These are phyloP conservation scores for Lactifluus pinguis DNA, from an alignment of 768 basidiomycete species.

Conservation along the genomic window DNA sequence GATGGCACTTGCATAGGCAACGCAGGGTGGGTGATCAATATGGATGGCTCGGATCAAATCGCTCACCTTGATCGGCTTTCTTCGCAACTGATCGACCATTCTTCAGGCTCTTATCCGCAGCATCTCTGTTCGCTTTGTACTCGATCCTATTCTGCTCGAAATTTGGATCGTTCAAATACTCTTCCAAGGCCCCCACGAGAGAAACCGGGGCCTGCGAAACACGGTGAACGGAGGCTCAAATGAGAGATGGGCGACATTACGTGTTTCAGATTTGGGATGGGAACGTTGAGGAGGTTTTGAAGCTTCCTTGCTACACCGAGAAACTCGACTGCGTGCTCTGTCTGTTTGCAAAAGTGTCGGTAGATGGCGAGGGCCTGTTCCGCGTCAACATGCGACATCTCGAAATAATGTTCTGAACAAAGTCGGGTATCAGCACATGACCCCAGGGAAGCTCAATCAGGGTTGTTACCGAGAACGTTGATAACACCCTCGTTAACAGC, in stretches of 20 bases:
- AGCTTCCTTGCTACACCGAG: slow-evolving; percentile 88
- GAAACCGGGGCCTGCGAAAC: slow-evolving; percentile 77
- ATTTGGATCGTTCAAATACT: slow-evolving; percentile 92
- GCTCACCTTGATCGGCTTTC: slow-evolving; percentile 27
- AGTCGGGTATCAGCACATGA: slow-evolving; percentile 9
- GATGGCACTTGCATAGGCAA: slow-evolving; percentile 18
- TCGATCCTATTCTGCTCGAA: slow-evolving; percentile 94
- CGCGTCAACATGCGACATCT: slow-evolving; percentile 95
- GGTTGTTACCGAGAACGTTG: slow-evolving; percentile 58
- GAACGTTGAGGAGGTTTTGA: slow-evolving; percentile 86
- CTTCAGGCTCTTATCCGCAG: slow-evolving; percentile 38
- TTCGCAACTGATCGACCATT: slow-evolving; percentile 18
- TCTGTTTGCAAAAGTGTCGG: slow-evolving; percentile 89
- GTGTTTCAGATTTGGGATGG: slow-evolving; percentile 91
- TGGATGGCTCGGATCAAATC: neutral
- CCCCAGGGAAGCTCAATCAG: slow-evolving; percentile 26
- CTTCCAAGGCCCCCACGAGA: slow-evolving; percentile 86
- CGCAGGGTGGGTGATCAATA: neutral
- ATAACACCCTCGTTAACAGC: slow-evolving; percentile 93
- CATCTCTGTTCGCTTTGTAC: slow-evolving; percentile 74
- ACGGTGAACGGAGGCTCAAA: neutral
- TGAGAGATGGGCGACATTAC: slow-evolving; percentile 32
- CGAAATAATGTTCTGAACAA: slow-evolving; percentile 82
- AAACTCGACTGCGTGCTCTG: slow-evolving; percentile 87
- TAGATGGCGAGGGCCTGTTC: slow-evolving; percentile 78